Evolutionary conservation across 2,329 filamentous ascomycete genomes (phyloP), one percentile per base, ranked within the genome.

Genomic region (Colletotrichum magnum): DNA sequence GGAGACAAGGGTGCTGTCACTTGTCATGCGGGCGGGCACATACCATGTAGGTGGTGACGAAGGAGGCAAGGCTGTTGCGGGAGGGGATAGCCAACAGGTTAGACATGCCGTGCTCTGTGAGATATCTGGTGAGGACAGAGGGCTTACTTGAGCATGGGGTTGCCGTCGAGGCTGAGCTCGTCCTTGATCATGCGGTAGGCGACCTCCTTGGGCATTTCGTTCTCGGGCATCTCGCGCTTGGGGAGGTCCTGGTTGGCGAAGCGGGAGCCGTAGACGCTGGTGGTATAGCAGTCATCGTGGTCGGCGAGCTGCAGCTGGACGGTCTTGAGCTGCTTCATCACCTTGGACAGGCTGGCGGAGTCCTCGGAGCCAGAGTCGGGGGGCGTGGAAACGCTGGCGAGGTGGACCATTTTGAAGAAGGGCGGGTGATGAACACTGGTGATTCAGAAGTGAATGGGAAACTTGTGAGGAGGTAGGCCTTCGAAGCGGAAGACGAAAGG

Each of bases 161-260:
- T 97, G 64, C 94, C 94, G 78, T 98, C 95, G 60, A 98, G 85
- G 72, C 93, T 96, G 72, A 98, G 86, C 77, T 97, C 94, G 79
- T 98, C 95, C 85, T 94, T 95, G 86, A 98, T 98, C 93, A 98
- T 93, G 57, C 94, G 92, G 81, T 98, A 97, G n/a, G 95, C 95
- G 60, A 97, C 89, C 74, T 97, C 93, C 74, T 89, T 90, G 52
- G 95, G 95, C 95, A 98, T 97, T 82, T 97, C 93, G 21, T 83
- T 77, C 75, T 97, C 94, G 1, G 95, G 94, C 89, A 98, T 98
- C 83, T 94, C 92, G 77, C 93, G 86, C 77, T 88, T 89, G 32
- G 95, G 94, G 50, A 98, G 86, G 76, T 97, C 94, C 77, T 92
- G 85, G 39, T 89, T 88, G 24, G 95, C 95, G 78, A 94, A 98